These are phyloP conservation scores for Aspergillus awamori DNA, from an alignment of 2,329 filamentous ascomycete species.

Conservation along the genomic window DNA sequence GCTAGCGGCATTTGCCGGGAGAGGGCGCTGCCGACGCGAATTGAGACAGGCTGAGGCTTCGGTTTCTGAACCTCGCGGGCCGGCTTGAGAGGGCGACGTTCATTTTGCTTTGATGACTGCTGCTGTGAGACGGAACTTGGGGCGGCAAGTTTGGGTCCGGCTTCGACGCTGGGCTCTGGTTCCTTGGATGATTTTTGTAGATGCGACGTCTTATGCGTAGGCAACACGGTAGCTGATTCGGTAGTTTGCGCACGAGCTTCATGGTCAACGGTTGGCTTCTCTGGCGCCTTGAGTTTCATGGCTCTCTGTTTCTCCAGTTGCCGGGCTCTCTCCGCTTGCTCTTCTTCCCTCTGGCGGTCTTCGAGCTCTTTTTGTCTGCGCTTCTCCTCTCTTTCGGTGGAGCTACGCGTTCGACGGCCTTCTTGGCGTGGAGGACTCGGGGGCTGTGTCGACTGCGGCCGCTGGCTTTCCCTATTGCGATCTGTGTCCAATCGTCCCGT, in stretches of 20 bases:
- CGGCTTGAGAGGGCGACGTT: conserved; percentile 48
- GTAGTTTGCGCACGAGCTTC: conserved; percentile 31
- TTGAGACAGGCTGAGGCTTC: conserved; percentile 52
- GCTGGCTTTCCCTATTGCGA: conserved; percentile 21
- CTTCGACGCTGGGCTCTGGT: conserved; percentile 32
- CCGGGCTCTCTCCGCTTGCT: conserved; percentile 24
- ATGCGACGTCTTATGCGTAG: conserved; percentile 31
- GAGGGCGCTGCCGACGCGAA: conserved; percentile 52
- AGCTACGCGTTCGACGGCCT: conserved; percentile 58
- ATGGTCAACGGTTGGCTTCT: conserved; percentile 37
- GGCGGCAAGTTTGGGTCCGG: conserved; percentile 30
- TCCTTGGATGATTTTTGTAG: conserved; percentile 36
- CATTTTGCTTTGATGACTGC: conserved; percentile 36
- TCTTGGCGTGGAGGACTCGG: conserved; percentile 41
- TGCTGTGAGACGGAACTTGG: conserved; percentile 26
- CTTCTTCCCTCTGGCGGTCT: conserved; percentile 41
- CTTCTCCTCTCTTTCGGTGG: conserved; percentile 57
- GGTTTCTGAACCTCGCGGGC: conserved; percentile 49
- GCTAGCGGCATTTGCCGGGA: conserved; percentile 48
- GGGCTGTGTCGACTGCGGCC: conserved; percentile 26
- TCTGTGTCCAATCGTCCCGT: conserved; percentile 32
- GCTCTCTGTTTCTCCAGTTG: conserved; percentile 40
- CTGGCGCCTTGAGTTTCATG: conserved; percentile 34
- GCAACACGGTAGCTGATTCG: conserved; percentile 23
- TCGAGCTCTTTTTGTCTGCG: conserved; percentile 39